A percentile compares a stretch with the other conserved stretches of the same genome.
These are phyloP conservation scores for Teratosphaeria zuluensis DNA, from an alignment of 2,329 filamentous ascomycete genomes.

Conservation along the genomic window DNA sequence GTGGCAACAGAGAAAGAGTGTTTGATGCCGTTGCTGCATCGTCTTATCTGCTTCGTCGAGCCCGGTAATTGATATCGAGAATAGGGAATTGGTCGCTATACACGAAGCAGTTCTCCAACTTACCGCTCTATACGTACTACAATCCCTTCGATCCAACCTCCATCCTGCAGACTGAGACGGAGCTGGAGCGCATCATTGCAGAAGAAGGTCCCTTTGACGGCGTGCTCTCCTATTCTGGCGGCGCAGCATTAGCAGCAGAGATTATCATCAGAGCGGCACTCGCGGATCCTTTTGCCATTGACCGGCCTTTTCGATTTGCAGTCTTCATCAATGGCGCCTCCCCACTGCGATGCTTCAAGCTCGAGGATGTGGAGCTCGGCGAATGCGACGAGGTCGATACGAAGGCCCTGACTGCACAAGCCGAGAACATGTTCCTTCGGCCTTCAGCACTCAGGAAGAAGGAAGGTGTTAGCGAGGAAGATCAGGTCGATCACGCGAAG, in stretches of 20 bases:
- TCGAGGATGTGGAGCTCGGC: slow-evolving; percentile 3
- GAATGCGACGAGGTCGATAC: slow-evolving; percentile 1
- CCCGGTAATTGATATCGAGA: background rate
- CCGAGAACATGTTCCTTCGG: slow-evolving; percentile 8
- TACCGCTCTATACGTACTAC: slow-evolving; percentile 11
- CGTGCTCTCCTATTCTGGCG: slow-evolving; percentile 5
- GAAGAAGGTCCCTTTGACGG: slow-evolving; percentile 9
- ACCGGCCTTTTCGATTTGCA: slow-evolving; percentile 7
- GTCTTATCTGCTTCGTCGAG: background rate
- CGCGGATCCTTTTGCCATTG: slow-evolving; percentile 4
- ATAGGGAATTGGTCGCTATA: slow-evolving; percentile 9
- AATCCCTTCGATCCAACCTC: slow-evolving; percentile 9
- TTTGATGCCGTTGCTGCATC: background rate
- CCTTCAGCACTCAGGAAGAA: slow-evolving; percentile 6
- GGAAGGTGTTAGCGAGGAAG: slow-evolving; percentile 7
- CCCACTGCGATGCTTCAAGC: slow-evolving; percentile 4
- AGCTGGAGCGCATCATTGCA: slow-evolving; percentile 4
- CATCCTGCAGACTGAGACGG: slow-evolving; percentile 6
- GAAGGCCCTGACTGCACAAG: slow-evolving; percentile 1
- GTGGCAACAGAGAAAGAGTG: background rate
- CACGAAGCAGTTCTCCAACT: slow-evolving; percentile 6
- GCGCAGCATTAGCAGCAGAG: slow-evolving; percentile 7
- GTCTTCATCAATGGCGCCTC: slow-evolving; percentile 10
- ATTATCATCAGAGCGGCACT: background rate
- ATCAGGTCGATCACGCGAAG: slow-evolving; percentile 7